phyloP scores from a whole-genome alignment of 1,284 basidiomycete species.

The Cryptococcus sp. region DNA sequence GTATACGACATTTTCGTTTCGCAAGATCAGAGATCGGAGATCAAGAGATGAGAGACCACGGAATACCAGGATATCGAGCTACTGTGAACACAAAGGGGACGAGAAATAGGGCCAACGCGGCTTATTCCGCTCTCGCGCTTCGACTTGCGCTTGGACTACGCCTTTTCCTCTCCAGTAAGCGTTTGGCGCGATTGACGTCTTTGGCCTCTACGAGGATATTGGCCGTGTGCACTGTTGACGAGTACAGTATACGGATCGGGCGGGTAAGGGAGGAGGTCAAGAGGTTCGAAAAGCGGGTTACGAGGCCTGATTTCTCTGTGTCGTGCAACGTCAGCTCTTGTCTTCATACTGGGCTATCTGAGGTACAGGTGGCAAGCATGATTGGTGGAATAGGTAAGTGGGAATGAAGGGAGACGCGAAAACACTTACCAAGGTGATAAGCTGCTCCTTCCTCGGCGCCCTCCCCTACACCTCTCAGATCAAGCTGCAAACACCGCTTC shows the following conservation, averaged over 20 bases:
- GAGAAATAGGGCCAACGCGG: too few relatives aligned
- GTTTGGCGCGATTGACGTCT: conserved; percentile 40
- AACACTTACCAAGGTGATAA: conserved; percentile 37
- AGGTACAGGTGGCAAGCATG: conserved; percentile 1
- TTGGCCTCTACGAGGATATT: conserved; percentile 63
- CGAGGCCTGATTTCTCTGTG: conserved; percentile 59
- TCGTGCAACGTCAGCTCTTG: too few relatives aligned
- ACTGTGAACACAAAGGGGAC: too few relatives aligned
- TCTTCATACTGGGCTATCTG: background rate
- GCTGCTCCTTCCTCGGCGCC: conserved; percentile 9
- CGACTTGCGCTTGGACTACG: conserved; percentile 5
- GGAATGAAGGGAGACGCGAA: too few relatives aligned
- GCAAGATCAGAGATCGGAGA: too few relatives aligned
- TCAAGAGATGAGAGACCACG: too few relatives aligned
- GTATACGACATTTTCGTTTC: too few relatives aligned
- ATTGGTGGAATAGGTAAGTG: background rate
- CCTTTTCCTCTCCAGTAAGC: conserved; percentile 25
- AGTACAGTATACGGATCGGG: conserved; percentile 79
- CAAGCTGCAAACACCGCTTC: conserved; percentile 50
- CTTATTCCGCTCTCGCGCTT: too few relatives aligned
- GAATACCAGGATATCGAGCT: too few relatives aligned
- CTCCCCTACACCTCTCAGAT: conserved; percentile 32
- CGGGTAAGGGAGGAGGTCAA: conserved; percentile 57
- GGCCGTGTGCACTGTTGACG: conserved; percentile 78
- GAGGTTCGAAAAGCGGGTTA: conserved; percentile 71